These are phyloP conservation scores for Pyrenopolyporus hunteri DNA, from an alignment of 495 filamentous ascomycete genomes.

Conservation along the genomic window DNA sequence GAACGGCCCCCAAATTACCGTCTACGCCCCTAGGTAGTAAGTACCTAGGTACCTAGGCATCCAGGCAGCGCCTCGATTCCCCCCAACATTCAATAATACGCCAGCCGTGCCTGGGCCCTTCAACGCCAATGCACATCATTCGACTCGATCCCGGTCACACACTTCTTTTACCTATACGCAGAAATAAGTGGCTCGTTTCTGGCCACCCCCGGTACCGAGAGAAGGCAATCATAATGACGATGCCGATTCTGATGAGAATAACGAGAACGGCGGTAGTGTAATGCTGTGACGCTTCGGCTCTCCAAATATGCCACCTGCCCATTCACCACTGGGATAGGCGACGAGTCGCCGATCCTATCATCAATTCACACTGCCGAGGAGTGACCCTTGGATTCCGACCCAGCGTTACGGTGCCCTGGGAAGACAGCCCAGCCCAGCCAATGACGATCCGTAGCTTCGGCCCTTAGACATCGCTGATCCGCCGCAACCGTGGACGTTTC, in stretches of 20 bases:
- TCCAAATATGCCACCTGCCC: constrained; percentile 23
- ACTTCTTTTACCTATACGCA: no score
- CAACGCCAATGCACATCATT: constrained; percentile 17
- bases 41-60: no score
- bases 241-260: no score
- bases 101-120: background rate
- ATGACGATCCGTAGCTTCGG: constrained; percentile 7
- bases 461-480: constrained; percentile 17
- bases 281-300: constrained; percentile 9
- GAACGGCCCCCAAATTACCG: constrained; percentile 16
- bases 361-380: constrained; percentile 5
- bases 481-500: constrained; percentile 24
- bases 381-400: constrained; percentile 2
- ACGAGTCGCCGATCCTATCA: constrained; percentile 16
- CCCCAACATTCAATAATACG: constrained; percentile 10
- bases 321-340: constrained; percentile 1
- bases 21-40: no score
- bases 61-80: background rate
- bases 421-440: constrained; percentile 6
- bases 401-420: constrained; percentile 23
- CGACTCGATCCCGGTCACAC: background rate
- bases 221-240: constrained; percentile 3
- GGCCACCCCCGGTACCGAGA: background rate
- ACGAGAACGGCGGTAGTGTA: background rate
- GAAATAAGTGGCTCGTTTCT: background rate